Percentiles rank a stretch among this genome's conserved stretches.
These are phyloP conservation scores for Apiospora koreana DNA, from an alignment of 2,329 filamentous ascomycete species.

Conservation along the genomic window DNA sequence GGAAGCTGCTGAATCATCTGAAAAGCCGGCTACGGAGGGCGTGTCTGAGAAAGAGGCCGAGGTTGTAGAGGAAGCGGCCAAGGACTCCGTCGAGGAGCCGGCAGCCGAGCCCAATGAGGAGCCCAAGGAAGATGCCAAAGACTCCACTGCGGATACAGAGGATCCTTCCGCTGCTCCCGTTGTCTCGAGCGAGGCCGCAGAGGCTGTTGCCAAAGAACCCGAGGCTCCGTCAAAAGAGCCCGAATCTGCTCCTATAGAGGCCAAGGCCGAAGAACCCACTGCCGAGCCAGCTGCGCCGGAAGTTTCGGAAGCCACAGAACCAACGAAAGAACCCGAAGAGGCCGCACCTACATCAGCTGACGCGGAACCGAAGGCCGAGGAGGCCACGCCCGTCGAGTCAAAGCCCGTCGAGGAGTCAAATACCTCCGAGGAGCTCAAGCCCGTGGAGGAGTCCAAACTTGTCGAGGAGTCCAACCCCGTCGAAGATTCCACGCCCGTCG, in stretches of 20 bases:
- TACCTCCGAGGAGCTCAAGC: too few species aligned
- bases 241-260: background rate
- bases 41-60: background rate
- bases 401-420: background rate
- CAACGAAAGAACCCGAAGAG: constrained; percentile 54
- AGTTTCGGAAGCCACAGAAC: constrained; percentile 39
- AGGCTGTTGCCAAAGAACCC: background rate
- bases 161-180: background rate
- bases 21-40: background rate
- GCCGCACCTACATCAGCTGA: constrained; percentile 18
- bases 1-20: constrained; percentile 4
- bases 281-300: constrained; percentile 30
- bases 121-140: background rate
- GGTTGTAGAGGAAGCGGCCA: background rate
- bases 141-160: background rate
- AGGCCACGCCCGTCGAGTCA: background rate
- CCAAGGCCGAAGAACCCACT: background rate
- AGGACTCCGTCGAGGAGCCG: constrained; percentile 5
- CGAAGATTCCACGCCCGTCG: background rate
- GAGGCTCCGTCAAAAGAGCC: background rate
- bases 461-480: too few species aligned
- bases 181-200: background rate
- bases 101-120: constrained; percentile 11
- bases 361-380: background rate
- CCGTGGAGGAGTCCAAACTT: background rate